phyloP scores from a whole-genome alignment of 495 filamentous ascomycete species.

The Aspergillus conjunctus region DNA sequence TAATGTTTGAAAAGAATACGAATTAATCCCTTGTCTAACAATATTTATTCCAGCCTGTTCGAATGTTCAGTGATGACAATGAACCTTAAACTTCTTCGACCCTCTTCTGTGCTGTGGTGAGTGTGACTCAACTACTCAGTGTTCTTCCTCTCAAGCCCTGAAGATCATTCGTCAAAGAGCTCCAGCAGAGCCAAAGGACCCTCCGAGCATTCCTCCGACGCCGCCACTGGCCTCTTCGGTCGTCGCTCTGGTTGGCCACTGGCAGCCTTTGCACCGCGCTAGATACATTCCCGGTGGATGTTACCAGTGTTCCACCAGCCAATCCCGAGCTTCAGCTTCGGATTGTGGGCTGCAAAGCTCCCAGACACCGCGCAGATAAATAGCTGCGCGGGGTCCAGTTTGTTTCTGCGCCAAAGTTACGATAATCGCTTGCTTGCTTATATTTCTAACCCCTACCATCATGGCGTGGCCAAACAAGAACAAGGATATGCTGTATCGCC shows the following conservation, averaged over 20 bases:
- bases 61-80: too few relatives aligned
- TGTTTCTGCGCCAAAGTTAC: too few relatives aligned
- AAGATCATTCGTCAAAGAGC: not conserved
- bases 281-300: not conserved
- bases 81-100: too few relatives aligned
- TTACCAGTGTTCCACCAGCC: too few relatives aligned
- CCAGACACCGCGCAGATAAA: too few relatives aligned
- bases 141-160: too few relatives aligned
- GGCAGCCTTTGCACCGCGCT: not conserved
- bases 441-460: not conserved
- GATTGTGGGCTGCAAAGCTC: too few relatives aligned
- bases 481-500: conserved; percentile 65
- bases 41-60: not conserved
- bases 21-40: not conserved
- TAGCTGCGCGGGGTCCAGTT: too few relatives aligned
- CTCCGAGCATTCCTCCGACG: conserved; percentile 31
- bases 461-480: conserved; percentile 38
- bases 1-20: too few relatives aligned
- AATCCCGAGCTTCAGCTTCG: too few relatives aligned
- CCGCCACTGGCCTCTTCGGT: conserved; percentile 3
- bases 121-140: too few relatives aligned
- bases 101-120: too few relatives aligned
- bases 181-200: conserved; percentile 12
- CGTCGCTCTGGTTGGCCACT: not conserved
- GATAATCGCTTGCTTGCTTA: not conserved